Conservation (phyloP, 495 filamentous ascomycete genomes). For the Neurospora terricola region DNA sequence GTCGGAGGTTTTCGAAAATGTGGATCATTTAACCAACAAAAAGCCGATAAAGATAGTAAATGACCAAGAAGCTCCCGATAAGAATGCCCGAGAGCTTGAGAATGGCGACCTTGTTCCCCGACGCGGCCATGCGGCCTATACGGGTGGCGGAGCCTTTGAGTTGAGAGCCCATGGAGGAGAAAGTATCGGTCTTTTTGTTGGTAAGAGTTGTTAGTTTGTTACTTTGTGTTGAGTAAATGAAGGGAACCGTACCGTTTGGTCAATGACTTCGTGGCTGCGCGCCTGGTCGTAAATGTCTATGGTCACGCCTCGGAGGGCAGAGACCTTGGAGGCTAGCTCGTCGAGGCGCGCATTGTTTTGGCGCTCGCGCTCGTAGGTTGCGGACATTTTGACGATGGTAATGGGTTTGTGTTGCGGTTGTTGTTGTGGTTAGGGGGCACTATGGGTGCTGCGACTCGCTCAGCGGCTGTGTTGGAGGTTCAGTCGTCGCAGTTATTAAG, state of each 20-base stretch:
- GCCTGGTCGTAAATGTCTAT: conserved; percentile 97
- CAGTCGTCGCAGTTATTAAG: not conserved
- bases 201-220: not conserved
- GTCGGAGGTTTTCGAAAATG: not conserved
- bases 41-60: conserved; percentile 51
- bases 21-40: not conserved
- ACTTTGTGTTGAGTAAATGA: not conserved
- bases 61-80: conserved; percentile 56
- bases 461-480: not conserved
- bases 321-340: conserved; percentile 82
- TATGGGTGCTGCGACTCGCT: not conserved
- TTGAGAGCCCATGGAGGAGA: conserved; percentile 49
- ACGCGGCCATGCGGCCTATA: conserved; percentile 84
- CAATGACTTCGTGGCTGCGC: conserved; percentile 73
- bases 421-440: not conserved
- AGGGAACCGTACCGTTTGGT: conserved; percentile 57
- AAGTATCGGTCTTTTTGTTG: conserved; percentile 38
- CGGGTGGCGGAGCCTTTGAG: conserved; percentile 79
- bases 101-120: conserved; percentile 83
- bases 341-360: conserved; percentile 95
- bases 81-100: conserved; percentile 82
- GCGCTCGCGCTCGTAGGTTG: conserved; percentile 88
- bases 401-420: conserved; percentile 1
- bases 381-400: conserved; percentile 54
- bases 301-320: conserved; percentile 89